Conservation (phyloP, 805 yeast genomes). For the Huiozyma sinensis region DNA sequence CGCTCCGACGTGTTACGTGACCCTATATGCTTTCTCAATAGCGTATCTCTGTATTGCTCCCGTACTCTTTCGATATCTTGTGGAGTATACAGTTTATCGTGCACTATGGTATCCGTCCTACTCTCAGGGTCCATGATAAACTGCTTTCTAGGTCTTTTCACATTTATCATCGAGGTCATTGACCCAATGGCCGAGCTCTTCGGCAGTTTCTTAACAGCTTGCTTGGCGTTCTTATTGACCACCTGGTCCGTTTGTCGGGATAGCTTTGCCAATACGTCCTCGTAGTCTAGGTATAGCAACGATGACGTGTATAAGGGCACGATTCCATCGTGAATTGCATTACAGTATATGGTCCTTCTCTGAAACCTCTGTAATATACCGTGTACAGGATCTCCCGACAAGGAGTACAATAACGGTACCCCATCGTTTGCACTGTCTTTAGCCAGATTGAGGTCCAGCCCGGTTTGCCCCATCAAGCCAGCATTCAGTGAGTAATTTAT, state of each 20-base stretch:
- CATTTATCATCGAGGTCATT: constrained; percentile 47
- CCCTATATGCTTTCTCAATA: constrained; percentile 6
- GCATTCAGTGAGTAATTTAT: constrained; percentile 57
- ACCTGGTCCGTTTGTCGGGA: constrained; percentile 7
- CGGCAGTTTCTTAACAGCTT: constrained; percentile 1
- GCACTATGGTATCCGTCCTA: constrained; percentile 46
- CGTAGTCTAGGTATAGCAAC: constrained; percentile 55
- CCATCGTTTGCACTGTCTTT: constrained; percentile 30
- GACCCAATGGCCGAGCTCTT: constrained; percentile 56
- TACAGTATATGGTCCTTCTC: constrained; percentile 64
- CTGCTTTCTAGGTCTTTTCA: constrained; percentile 49
- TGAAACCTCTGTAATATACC: constrained; percentile 42
- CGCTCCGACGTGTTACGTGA: constrained; percentile 3
- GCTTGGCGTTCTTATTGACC: not conserved
- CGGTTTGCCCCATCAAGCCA: constrained; percentile 72
- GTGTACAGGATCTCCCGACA: constrained; percentile 56
- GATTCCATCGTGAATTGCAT: constrained; percentile 68
- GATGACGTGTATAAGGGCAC: constrained; percentile 72
- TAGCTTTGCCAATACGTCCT: constrained; percentile 29
- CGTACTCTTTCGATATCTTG: constrained; percentile 25
- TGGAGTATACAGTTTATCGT: constrained; percentile 47
- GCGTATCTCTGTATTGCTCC: constrained; percentile 16
- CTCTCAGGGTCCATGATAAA: constrained; percentile 47
- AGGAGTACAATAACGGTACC: constrained; percentile 43
- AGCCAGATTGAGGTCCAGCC: constrained; percentile 61